Evolutionary conservation across 2,329 filamentous ascomycete species (phyloP).

Genomic region (Penicillium glabrum): DNA sequence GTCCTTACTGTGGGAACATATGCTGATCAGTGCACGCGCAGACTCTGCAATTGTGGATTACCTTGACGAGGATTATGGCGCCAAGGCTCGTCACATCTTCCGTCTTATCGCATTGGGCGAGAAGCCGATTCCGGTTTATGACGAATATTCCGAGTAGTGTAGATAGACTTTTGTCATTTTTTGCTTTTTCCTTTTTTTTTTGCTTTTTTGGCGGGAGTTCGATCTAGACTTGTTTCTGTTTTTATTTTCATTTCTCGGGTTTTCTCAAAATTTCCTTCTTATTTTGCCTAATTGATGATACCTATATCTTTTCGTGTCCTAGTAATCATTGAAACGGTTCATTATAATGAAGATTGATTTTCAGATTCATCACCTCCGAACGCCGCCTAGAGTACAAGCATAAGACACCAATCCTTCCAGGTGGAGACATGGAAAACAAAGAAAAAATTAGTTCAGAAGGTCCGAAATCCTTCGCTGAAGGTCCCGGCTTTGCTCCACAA

Average conservation of each 20-base stretch:
- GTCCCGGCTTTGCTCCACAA: constrained; percentile 31
- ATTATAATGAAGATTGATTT: constrained; percentile 1
- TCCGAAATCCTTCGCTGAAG: constrained; percentile 43
- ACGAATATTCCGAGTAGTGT: constrained; percentile 30
- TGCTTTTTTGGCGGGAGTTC: constrained; percentile 8
- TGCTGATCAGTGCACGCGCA: constrained; percentile 22
- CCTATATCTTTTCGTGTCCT: background rate
- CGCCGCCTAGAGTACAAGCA: constrained; percentile 11
- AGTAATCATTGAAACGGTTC: background rate
- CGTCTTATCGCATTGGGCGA: constrained; percentile 52
- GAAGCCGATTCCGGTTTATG: constrained; percentile 48
- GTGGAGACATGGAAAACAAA: background rate
- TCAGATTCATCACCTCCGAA: constrained; percentile 2
- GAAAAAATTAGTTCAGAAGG: constrained; percentile 34
- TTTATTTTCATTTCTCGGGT: background rate
- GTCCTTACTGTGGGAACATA: background rate
- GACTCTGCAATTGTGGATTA: constrained; percentile 54
- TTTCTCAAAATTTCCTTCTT: background rate
- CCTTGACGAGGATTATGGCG: constrained; percentile 46
- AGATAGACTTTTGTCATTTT: constrained; percentile 18
- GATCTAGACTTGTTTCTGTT: background rate
- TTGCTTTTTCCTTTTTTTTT: background rate
- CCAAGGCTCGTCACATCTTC: constrained; percentile 51
- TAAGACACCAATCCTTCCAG: background rate
- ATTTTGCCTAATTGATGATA: background rate